Evolutionary conservation across 1,139 yeast genomes (phyloP).

Genomic region (Candida dubliniensis): DNA sequence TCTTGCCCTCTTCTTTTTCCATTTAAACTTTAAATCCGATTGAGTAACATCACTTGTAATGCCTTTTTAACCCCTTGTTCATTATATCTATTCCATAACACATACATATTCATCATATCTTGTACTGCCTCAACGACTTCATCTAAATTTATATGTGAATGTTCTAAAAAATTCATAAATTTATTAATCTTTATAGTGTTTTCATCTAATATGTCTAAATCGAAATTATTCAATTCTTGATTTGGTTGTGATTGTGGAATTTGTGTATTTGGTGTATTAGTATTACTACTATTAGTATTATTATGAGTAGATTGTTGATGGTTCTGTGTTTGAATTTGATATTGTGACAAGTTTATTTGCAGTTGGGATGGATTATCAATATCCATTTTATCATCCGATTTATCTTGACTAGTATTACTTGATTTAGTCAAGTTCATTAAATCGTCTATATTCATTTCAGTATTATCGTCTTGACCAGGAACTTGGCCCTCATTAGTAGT

Average conservation of each 20-base stretch:
- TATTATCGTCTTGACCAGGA: neutral
- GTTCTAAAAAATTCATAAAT: conserved; percentile 67
- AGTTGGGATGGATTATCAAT: conserved; percentile 1
- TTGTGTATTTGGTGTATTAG: neutral
- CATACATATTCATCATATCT: conserved; percentile 75
- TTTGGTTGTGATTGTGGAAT: neutral
- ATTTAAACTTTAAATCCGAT: conserved; percentile 17
- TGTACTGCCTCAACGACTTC: conserved; percentile 80
- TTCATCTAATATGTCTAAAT: conserved; percentile 30
- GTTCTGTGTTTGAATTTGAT: conserved; percentile 3
- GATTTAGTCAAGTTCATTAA: conserved; percentile 30
- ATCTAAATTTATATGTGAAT: conserved; percentile 73
- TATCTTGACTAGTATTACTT: conserved; percentile 4
- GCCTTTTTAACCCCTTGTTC: conserved; percentile 51
- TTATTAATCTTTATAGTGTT: conserved; percentile 47
- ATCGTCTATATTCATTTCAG: conserved; percentile 40
- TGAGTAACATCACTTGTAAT: conserved; percentile 42
- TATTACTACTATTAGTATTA: neutral
- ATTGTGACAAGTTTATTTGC: neutral
- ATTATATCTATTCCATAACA: conserved; percentile 81
- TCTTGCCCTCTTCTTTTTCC: no score
- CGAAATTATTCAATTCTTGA: conserved; percentile 11
- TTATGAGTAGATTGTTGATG: conserved; percentile 3
- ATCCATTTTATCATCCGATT: conserved; percentile 4
- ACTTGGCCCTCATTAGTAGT: conserved; percentile 2